These are phyloP conservation scores for Coemansia sp. DNA, from an alignment of 371 early-diverging fungal species.

Conservation along the genomic window DNA sequence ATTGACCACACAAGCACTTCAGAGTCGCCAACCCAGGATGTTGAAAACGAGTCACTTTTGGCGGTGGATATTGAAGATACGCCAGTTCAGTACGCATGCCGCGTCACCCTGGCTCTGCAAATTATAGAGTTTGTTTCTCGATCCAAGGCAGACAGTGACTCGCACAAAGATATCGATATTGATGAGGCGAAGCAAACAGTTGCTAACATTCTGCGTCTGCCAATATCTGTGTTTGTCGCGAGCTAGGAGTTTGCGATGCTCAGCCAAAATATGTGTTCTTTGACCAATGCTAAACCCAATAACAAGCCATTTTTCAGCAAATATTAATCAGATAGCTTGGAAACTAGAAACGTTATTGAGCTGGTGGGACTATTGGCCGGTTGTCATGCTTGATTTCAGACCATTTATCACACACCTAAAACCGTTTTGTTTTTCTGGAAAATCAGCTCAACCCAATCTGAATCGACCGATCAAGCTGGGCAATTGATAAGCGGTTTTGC, in stretches of 20 bases:
- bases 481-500: neutral
- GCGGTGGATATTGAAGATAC: conserved; percentile 49
- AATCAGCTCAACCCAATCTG: neutral
- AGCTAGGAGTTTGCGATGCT: too few species aligned
- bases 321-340: too few species aligned
- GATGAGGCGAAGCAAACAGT: conserved; percentile 31
- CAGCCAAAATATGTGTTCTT: too few species aligned
- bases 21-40: neutral
- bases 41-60: conserved; percentile 8
- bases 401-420: too few species aligned
- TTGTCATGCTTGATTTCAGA: neutral
- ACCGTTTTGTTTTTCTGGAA: too few species aligned
- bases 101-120: conserved; percentile 43
- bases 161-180: conserved; percentile 7
- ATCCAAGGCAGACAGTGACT: conserved; percentile 3
- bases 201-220: conserved; percentile 32
- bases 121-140: conserved; percentile 36
- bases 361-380: too few species aligned
- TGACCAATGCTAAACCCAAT: too few species aligned
- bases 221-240: conserved; percentile 20
- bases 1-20: neutral
- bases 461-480: neutral
- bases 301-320: too few species aligned
- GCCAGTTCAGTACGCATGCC: conserved; percentile 48
- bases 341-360: too few species aligned